These are phyloP conservation scores for Sporothrix humicola DNA, from an alignment of 2,329 filamentous ascomycete genomes.

Conservation along the genomic window DNA sequence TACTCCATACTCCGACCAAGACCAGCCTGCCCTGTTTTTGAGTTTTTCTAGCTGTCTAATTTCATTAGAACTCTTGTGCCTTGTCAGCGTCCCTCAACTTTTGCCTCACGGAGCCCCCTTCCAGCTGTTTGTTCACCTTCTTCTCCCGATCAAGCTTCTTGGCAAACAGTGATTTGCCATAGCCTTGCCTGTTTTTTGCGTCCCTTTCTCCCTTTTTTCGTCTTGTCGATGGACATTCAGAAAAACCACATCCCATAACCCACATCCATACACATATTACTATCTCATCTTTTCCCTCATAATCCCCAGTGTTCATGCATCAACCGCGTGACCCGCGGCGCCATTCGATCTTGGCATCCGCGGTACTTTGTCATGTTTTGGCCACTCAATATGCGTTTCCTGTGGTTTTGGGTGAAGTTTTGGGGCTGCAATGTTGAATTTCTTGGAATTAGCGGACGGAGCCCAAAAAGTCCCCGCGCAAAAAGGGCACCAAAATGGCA, in stretches of 20 bases:
- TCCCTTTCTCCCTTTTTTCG: not conserved
- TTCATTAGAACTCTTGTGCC: not conserved
- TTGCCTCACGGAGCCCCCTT: not conserved
- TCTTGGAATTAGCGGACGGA: slow-evolving; percentile 20
- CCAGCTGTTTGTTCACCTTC: not conserved
- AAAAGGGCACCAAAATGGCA: not conserved
- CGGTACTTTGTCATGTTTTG: slow-evolving; percentile 16
- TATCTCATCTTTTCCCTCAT: not conserved
- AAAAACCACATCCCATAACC: not conserved
- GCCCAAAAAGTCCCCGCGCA: not conserved
- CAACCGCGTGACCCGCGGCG: not conserved
- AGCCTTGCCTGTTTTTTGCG: not conserved
- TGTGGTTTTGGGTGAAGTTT: not conserved
- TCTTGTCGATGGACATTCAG: not conserved
- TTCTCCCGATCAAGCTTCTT: slow-evolving; percentile 10
- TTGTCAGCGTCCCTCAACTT: not conserved
- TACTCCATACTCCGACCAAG: not conserved
- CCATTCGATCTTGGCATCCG: slow-evolving; percentile 12
- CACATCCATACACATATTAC: not conserved
- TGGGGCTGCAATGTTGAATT: not conserved
- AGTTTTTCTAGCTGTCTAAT: slow-evolving; percentile 5
- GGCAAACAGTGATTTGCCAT: not conserved
- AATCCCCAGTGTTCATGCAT: not conserved
- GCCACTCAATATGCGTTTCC: not conserved
- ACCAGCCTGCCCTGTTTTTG: not conserved